phyloP scores from a whole-genome alignment of 345 rosid genomes.

The Salix koriyanagi region DNA sequence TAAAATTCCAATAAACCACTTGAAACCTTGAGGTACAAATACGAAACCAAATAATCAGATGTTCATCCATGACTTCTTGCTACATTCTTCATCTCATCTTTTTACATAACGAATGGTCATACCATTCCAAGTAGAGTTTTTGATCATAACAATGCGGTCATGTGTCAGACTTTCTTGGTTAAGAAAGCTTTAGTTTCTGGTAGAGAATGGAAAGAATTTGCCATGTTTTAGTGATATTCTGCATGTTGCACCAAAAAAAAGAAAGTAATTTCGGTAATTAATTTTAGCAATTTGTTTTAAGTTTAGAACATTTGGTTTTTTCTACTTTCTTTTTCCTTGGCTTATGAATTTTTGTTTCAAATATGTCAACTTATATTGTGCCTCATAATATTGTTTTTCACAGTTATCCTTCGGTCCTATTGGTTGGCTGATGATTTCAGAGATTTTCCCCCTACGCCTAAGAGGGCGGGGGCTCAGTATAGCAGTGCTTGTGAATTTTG shows the following conservation, averaged over 20 bases:
- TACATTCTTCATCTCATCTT: too few species aligned
- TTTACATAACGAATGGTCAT: too few species aligned
- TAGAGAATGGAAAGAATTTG: neutral
- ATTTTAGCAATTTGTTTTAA: neutral
- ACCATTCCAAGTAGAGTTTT: too few species aligned
- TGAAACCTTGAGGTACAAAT: too few species aligned
- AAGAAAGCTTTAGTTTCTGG: neutral
- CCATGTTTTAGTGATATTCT: neutral
- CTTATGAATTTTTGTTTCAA: neutral
- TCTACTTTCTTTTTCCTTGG: neutral
- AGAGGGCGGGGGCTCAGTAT: conserved; percentile 86
- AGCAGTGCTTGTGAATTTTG: conserved; percentile 89
- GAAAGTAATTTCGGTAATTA: neutral
- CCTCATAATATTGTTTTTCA: conserved; percentile 26
- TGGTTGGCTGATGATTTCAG: conserved; percentile 97
- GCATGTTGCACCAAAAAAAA: neutral
- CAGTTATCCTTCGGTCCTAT: conserved; percentile 97
- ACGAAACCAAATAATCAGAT: too few species aligned
- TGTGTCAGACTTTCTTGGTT: too few species aligned
- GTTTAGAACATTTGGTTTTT: neutral
- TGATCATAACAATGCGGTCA: too few species aligned
- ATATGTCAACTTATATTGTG: neutral
- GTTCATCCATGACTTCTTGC: too few species aligned
- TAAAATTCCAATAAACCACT: too few species aligned
- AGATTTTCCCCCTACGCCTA: conserved; percentile 75